Base-by-base conservation (phyloP, 306 rosid genomes). In the Cucurbita ficifolia region DNA sequence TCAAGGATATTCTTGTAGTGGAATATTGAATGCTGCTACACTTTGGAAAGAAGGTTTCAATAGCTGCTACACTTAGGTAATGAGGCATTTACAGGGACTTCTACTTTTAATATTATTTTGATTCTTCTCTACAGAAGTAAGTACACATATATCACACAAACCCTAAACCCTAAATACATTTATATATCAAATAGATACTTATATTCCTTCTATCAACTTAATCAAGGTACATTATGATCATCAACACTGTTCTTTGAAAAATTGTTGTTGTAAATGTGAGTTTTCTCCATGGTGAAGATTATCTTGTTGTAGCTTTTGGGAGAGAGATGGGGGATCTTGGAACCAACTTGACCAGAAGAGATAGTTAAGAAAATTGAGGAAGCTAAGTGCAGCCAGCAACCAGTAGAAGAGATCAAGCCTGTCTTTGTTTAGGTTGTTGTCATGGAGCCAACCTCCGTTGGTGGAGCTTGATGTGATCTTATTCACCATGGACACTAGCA, bases 401-500 rank as follows among this genome's bases (percentile, higher is more conserved):
- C 90, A 92, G 69, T 92, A 92, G 89, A 92, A 92, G 74, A 92
- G 95, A 19, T 92, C 96, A 5, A 92, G 88, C 76, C 86, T 92
- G 78, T 92, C 96, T 69, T 86, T 84, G 90, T 92, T 89, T 61
- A 92, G 86, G 68, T 88, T 64, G 75, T 92, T 89, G 59, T 89
- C 78, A 74, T 81, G 78, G 18, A 92, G 90, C 97, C 97, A 92
- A 59, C 96, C 96, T 0, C 81, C 86, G 12, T 13, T 36, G 2
- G 76, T 46, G 53, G 87, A 80, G 8, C 51, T 61, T 8, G 91
- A 72, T 63, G 92, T 90, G 76, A 93, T 84, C 84, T 83, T 90
- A 19, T 93, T 93, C 70, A 88, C 90, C 78, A 93, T 12, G 5
- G 90, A 80, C 13, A 93, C 98, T 81, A 93, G 39, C 0, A 93